phyloP scores from a whole-genome alignment of 805 yeast genomes.

The Lachancea kluyveri region DNA sequence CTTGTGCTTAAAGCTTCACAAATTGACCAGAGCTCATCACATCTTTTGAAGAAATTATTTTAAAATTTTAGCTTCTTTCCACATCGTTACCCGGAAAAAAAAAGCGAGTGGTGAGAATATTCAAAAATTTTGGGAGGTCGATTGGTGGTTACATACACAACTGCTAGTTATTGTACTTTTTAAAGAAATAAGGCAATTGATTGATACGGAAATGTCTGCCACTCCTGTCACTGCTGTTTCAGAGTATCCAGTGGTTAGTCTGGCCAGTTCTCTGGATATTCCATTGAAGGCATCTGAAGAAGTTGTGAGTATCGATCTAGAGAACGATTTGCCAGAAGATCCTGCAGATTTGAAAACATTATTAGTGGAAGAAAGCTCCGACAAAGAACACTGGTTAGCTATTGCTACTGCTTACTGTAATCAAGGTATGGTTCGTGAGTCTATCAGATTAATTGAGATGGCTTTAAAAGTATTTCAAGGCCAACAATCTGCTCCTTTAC shows the following conservation, averaged over 20 bases:
- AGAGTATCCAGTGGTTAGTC: constrained; percentile 27
- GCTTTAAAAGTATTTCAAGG: constrained; percentile 42
- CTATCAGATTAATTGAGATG: constrained; percentile 53
- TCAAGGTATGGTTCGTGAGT: constrained; percentile 51
- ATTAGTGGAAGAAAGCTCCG: constrained; percentile 74
- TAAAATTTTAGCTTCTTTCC: too few species aligned
- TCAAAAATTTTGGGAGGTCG: too few species aligned
- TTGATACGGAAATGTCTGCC: constrained; percentile 1
- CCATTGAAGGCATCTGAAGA: constrained; percentile 75
- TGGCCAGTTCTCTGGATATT: constrained; percentile 40
- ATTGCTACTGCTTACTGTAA: constrained; percentile 77
- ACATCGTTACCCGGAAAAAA: too few species aligned
- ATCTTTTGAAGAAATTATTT: too few species aligned
- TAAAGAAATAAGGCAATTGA: neutral
- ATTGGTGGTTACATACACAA: too few species aligned
- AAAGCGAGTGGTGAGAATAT: too few species aligned
- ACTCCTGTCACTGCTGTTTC: too few species aligned
- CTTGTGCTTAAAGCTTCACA: neutral
- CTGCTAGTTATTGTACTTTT: too few species aligned
- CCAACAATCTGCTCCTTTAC: constrained; percentile 43
- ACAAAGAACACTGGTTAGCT: constrained; percentile 73
- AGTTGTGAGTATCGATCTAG: constrained; percentile 77
- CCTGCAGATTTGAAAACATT: constrained; percentile 75
- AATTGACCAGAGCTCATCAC: too few species aligned
- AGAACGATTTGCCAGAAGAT: constrained; percentile 82